Conservation (phyloP, 2,329 filamentous ascomycete species). For the Rachicladosporium sp. region DNA sequence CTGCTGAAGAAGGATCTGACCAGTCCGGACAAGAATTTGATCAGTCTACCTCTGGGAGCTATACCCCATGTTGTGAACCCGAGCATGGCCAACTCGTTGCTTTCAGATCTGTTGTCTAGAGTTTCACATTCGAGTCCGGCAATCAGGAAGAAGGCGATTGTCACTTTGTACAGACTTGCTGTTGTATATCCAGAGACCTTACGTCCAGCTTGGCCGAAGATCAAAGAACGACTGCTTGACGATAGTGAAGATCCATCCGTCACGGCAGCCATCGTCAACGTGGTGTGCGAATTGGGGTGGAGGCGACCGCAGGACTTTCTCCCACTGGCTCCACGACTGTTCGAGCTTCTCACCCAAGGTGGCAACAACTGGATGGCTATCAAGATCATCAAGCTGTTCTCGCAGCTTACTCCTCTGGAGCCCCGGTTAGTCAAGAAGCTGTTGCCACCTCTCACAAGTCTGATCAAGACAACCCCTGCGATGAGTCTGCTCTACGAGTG, state of each 20-base stretch:
- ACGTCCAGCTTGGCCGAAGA: slow-evolving; percentile 88
- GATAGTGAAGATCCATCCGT: slow-evolving; percentile 83
- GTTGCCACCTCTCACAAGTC: slow-evolving; percentile 75
- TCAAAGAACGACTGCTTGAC: slow-evolving; percentile 88
- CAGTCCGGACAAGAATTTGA: slow-evolving; percentile 58
- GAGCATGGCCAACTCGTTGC: slow-evolving; percentile 77
- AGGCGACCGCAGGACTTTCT: slow-evolving; percentile 86
- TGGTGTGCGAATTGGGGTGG: slow-evolving; percentile 92
- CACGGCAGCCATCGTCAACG: slow-evolving; percentile 90
- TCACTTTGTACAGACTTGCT: slow-evolving; percentile 84
- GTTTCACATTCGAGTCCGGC: slow-evolving; percentile 74
- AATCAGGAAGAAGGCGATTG: slow-evolving; percentile 89
- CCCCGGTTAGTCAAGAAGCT: slow-evolving; percentile 85
- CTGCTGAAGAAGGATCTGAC: slow-evolving; percentile 87
- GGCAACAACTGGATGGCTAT: slow-evolving; percentile 99
- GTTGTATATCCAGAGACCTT: slow-evolving; percentile 91
- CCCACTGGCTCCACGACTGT: slow-evolving; percentile 78
- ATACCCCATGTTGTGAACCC: slow-evolving; percentile 93
- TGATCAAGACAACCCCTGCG: slow-evolving; percentile 87
- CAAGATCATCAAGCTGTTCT: slow-evolving; percentile 97
- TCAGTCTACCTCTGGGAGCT: slow-evolving; percentile 74
- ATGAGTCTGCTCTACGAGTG: slow-evolving; percentile 99
- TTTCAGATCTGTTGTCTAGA: slow-evolving; percentile 78
- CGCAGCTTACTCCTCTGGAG: slow-evolving; percentile 82
- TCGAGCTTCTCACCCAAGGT: slow-evolving; percentile 81